Evolutionary conservation across 768 basidiomycete genomes (phyloP), one percentile per base, ranked within the genome.

Genomic region (Lactarius tabidus): DNA sequence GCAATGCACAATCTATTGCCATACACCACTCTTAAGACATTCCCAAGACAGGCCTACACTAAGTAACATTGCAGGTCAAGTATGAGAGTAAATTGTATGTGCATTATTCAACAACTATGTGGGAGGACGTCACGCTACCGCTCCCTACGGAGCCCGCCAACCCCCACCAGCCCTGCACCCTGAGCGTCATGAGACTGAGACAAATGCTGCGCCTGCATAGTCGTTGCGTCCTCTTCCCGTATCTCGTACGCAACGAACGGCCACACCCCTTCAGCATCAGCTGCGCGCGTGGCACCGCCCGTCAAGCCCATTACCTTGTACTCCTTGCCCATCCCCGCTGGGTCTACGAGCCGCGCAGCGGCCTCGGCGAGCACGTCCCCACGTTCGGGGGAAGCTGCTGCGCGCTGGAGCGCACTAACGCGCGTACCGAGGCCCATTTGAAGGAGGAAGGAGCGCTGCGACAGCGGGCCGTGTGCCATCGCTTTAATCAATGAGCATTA

Each of bases 251-350:
- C 54, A n/a, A 56, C 6, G 64, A 66, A 62, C 20, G 65, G 78
- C 77, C 76, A 78, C 41, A 71, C 70, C 17, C 59, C 52, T 0
- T 60, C 55, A 45, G 67, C 43, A 15, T 66, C n/a, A 54, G 59
- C 2, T 63, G 63, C 36, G 12, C 36, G 12, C 36, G 33, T 41
- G 60, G 1, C n/a, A 48, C 53, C 41, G 18, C 39, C 71, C 20
- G 77, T 78, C 2, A 89, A 67, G 2, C 87, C 94, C 74, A 98
- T 76, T 20, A 98, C 82, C 74, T 87, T 82, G 72, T 98, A 98
- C 77, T 96, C 84, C 43, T 74, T 79, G 0, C 97, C 96, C 96
- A 98, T 98, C 23, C 93, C 86, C 14, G 78, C 77, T 1, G 79
- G 80, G 74, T 97, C 91, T 20, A 93, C 83, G n/a, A 98, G 77